Percentiles rank a stretch among this genome's conserved stretches.
phyloP scores from a whole-genome alignment of 371 early-diverging fungal species.

The Rhizopus sp. region DNA sequence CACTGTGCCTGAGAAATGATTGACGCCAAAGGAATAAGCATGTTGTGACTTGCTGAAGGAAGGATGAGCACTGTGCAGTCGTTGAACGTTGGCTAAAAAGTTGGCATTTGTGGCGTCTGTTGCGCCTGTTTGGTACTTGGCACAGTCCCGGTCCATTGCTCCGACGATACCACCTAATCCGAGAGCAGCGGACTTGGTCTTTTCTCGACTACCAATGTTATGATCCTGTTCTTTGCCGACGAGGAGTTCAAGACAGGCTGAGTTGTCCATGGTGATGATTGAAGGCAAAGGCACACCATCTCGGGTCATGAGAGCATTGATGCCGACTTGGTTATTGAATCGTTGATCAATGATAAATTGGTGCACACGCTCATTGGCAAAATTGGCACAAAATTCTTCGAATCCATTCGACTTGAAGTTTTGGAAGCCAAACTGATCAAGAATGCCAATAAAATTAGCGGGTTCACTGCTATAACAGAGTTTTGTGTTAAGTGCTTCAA shows the following conservation, averaged over 20 bases:
- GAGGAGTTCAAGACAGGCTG: conserved; percentile 63
- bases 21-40: conserved; percentile 62
- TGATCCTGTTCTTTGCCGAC: conserved; percentile 37
- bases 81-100: conserved; percentile 38
- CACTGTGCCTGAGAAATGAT: conserved; percentile 68
- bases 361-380: conserved; percentile 80
- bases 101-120: conserved; percentile 49
- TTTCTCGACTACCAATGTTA: conserved; percentile 7
- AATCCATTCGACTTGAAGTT: conserved; percentile 63
- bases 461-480: conserved; percentile 62
- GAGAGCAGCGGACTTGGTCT: conserved; percentile 30
- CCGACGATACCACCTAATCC: conserved; percentile 65
- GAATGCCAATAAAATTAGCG: conserved; percentile 71
- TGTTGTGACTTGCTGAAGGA: conserved; percentile 39
- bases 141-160: conserved; percentile 59
- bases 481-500: conserved; percentile 75
- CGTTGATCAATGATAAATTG: conserved; percentile 74
- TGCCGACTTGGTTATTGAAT: conserved; percentile 50
- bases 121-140: conserved; percentile 36
- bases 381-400: conserved; percentile 85
- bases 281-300: conserved; percentile 49
- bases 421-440: conserved; percentile 79
- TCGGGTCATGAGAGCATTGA: conserved; percentile 26
- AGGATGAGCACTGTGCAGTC: conserved; percentile 32
- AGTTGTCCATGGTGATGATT: conserved; percentile 60